These are phyloP conservation scores for Fusarium brevicatenulatum DNA, from an alignment of 2,329 filamentous ascomycete genomes.

Conservation along the genomic window DNA sequence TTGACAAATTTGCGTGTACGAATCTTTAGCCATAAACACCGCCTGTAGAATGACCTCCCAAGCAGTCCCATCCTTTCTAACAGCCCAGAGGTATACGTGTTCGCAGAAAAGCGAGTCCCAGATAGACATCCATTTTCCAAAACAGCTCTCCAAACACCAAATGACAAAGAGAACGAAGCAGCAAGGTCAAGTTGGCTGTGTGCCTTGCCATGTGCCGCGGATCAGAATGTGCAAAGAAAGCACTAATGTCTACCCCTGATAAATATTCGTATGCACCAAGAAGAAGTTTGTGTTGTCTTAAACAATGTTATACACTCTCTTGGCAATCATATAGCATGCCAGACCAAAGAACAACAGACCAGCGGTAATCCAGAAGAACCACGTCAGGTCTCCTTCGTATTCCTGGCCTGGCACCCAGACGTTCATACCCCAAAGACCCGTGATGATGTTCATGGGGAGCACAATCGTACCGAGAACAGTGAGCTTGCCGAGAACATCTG, in stretches of 20 bases:
- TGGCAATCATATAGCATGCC: conserved; percentile 82
- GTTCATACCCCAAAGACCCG: conserved; percentile 99
- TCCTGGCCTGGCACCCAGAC: conserved; percentile 94
- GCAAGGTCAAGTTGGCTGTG: conserved; percentile 18
- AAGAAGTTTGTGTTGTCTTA: conserved; percentile 47
- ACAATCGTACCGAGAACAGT: conserved; percentile 98
- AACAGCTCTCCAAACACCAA: neutral
- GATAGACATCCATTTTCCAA: neutral
- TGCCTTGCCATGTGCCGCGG: neutral
- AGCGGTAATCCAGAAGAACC: conserved; percentile 80
- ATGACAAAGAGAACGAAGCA: conserved; percentile 4
- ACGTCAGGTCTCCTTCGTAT: conserved; percentile 75
- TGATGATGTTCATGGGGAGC: conserved; percentile 98
- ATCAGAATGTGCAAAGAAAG: conserved; percentile 1
- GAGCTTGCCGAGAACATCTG: conserved; percentile 92
- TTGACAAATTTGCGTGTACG: conserved; percentile 18
- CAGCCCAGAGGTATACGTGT: conserved; percentile 6
- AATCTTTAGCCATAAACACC: neutral
- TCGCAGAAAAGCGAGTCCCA: conserved; percentile 9
- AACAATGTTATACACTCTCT: conserved; percentile 84
- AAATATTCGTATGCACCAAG: neutral
- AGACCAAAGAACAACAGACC: conserved; percentile 83
- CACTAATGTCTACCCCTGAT: neutral
- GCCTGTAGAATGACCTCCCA: neutral
- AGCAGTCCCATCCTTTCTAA: conserved; percentile 13